A percentile compares a stretch with the other conserved stretches of the same genome.
Conservation (phyloP, 169 alveolate species). For the Neospora caninum region DNA sequence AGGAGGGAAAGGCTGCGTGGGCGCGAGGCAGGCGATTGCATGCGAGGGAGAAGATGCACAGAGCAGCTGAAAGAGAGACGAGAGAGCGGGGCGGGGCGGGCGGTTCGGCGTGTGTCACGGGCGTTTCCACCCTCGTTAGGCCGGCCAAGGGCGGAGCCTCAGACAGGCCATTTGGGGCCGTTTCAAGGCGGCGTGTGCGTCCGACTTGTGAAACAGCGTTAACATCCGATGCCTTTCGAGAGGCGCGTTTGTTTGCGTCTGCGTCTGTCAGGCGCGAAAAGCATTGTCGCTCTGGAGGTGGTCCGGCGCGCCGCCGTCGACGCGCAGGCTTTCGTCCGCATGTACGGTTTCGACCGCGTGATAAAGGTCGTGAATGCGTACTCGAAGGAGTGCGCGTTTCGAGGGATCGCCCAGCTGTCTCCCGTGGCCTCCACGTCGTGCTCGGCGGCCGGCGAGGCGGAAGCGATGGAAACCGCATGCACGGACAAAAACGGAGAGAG, state of each 20-base stretch:
- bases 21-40: too few species aligned
- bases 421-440: not conserved
- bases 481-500: not conserved
- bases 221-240: not conserved
- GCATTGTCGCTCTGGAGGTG: constrained; percentile 55
- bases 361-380: constrained; percentile 1
- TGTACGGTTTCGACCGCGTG: constrained; percentile 47
- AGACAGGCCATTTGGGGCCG: not conserved
- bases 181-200: not conserved
- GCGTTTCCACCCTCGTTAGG: not conserved
- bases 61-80: not conserved
- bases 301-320: constrained; percentile 37
- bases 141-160: not conserved
- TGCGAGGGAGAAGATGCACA: not conserved
- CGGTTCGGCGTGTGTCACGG: not conserved
- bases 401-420: not conserved
- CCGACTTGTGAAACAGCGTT: not conserved
- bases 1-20: too few species aligned
- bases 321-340: constrained; percentile 55
- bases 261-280: constrained; percentile 52
- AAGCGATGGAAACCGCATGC: not conserved
- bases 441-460: constrained; percentile 2
- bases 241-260: not conserved
- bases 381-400: constrained; percentile 53
- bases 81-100: not conserved